Conservation (phyloP, 2,329 filamentous ascomycete genomes). For the Hypoxylon sp. region DNA sequence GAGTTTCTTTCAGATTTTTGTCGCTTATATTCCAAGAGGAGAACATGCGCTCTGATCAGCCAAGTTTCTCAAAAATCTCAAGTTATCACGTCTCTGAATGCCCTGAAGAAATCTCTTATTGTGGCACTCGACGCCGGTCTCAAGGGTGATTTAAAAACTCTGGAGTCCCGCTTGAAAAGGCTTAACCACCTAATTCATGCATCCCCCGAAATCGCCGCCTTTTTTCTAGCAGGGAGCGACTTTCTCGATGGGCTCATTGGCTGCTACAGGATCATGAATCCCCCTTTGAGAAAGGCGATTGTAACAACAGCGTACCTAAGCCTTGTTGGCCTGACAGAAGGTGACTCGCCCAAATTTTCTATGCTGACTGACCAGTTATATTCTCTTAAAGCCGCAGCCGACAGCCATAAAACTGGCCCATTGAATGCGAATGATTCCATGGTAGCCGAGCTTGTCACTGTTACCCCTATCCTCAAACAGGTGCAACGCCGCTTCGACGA, state of each 20-base stretch:
- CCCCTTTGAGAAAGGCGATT: slow-evolving; percentile 75
- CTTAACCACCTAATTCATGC: slow-evolving; percentile 76
- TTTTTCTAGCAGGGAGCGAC: slow-evolving; percentile 88
- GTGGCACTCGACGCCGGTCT: slow-evolving; percentile 74
- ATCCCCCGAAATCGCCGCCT: slow-evolving; percentile 69
- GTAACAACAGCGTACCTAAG: slow-evolving; percentile 83
- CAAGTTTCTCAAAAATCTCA: slow-evolving; percentile 68
- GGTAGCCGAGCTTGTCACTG: slow-evolving; percentile 85
- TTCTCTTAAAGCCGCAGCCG: slow-evolving; percentile 79
- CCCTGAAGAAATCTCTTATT: slow-evolving; percentile 74
- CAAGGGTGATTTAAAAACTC: slow-evolving; percentile 67
- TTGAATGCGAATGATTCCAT: slow-evolving; percentile 76
- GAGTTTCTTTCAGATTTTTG: slow-evolving; percentile 78
- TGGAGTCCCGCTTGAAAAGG: slow-evolving; percentile 69
- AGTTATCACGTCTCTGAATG: slow-evolving; percentile 68
- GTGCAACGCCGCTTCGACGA: slow-evolving; percentile 69
- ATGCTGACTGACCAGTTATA: slow-evolving; percentile 88
- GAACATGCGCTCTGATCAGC: slow-evolving; percentile 66
- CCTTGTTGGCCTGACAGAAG: slow-evolving; percentile 78
- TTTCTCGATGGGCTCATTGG: slow-evolving; percentile 82
- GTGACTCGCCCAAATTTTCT: slow-evolving; percentile 77
- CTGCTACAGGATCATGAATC: slow-evolving; percentile 76
- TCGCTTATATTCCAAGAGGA: slow-evolving; percentile 76
- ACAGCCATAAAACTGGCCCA: slow-evolving; percentile 71
- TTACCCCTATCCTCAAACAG: slow-evolving; percentile 80